Evolutionary conservation across 139 green algal genomes (phyloP), one percentile per base, ranked within the genome.

Genomic region (Asterochloris erici): DNA sequence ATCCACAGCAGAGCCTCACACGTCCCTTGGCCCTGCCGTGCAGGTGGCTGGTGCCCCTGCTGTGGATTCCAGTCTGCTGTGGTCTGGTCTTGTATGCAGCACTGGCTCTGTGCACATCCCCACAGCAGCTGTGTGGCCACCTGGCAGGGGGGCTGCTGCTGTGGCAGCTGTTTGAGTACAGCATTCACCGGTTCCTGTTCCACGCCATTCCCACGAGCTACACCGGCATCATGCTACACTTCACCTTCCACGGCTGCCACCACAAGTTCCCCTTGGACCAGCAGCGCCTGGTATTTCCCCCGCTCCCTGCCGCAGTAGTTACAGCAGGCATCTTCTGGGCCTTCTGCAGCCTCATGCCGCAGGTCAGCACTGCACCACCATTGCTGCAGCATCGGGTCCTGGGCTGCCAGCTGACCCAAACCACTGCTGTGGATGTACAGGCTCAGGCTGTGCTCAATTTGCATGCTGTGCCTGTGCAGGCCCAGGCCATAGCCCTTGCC

Each of bases 221-320:
- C 1, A 63, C 19, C 28, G 86, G 79, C 81, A 98, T 97, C 85
- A 94, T 91, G 1, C 70, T 96, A 0, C 96, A 99, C 84, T 99
- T 98, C 81, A 82, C 97, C 0, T 93, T 99, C 69, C 96, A 99
- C 73, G 96, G 96, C 60, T 96, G 91, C 85, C 96, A 99, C 84
- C 96, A 99, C 92, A 99, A 99, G 90, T 97, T 90, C 81, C 96
- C 96, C 10, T 88, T 90, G 76, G 96, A 99, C 83, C 74, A 77
- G n/a, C 73, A 92, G 54, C 86, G 96, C 6, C 89, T 99, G 11
- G 96, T 99, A 0, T 98, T 99, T 77, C 96, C 96, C n/a, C 95
- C 95, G 6, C 70, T 95, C 14, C 91, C 94, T 0, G 92, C 91
- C 10, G 89, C 85, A 4, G 54, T 87, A 10, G 85, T 96, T 9